These are phyloP conservation scores for Phytomonas serpens DNA, from an alignment of 208 protist species.

Conservation along the genomic window DNA sequence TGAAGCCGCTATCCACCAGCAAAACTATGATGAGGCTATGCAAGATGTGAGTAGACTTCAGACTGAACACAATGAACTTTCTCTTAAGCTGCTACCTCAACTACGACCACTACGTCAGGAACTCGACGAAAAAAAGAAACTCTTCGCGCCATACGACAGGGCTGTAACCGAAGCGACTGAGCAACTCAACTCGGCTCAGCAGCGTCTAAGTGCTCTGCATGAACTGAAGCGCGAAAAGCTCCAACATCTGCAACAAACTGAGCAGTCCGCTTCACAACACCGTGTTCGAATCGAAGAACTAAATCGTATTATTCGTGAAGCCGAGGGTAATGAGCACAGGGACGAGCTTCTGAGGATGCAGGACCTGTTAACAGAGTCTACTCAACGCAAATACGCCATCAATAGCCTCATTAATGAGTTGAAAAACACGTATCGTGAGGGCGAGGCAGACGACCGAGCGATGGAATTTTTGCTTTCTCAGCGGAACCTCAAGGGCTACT, in stretches of 20 bases:
- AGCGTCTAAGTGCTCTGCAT: constrained; percentile 37
- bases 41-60: constrained; percentile 31
- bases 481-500: constrained; percentile 83
- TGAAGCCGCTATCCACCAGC: constrained; percentile 71
- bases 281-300: constrained; percentile 36
- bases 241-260: constrained; percentile 29
- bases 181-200: constrained; percentile 34
- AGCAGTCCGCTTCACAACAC: constrained; percentile 17
- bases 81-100: constrained; percentile 64
- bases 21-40: constrained; percentile 72
- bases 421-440: constrained; percentile 69
- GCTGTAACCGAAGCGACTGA: constrained; percentile 60
- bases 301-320: constrained; percentile 34
- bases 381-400: constrained; percentile 67
- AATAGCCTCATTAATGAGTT: constrained; percentile 77
- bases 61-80: constrained; percentile 55
- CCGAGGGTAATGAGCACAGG: constrained; percentile 32
- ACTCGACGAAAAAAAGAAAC: constrained; percentile 89
- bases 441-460: constrained; percentile 76
- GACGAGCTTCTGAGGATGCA: constrained; percentile 65
- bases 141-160: constrained; percentile 83
- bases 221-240: constrained; percentile 18
- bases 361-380: constrained; percentile 45
- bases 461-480: constrained; percentile 84
- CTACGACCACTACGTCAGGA: constrained; percentile 79